Base-by-base conservation (phyloP, 1,284 basidiomycete genomes). In the Malassezia caprae region DNA sequence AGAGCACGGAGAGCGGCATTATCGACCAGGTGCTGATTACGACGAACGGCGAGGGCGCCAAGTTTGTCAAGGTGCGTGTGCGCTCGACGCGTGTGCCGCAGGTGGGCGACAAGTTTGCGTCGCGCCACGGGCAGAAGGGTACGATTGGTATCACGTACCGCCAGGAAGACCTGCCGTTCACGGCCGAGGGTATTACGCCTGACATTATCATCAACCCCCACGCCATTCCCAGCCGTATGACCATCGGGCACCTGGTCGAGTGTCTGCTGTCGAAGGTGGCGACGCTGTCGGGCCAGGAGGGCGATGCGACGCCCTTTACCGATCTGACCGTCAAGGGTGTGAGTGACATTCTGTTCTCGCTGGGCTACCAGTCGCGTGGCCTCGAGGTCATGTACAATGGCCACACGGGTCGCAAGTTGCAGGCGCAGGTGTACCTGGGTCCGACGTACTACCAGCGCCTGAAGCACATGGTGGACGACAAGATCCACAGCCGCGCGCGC, bases 381-480 rank as follows among this genome's bases (percentile, higher is more conserved):
- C 80, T 98, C 12, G 93, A 99, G 75, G 83, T 98, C 66, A 94
- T 99, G 89, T 96, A 91, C 76, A 93, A 99, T 68, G 93, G 94
- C 5, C 93, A 98, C 76, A 96, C 93, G 1, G 93, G 94, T 28
- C 84, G 84, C 59, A 98, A 98, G 77, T 81, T 98, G 5, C 90
- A 96, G 75, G 93, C 94, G 17, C 94, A 99, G 75, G 85, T 96
- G 13, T 99, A 96, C 77, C 84, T 99, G 61, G 94, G 94, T 4
- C 93, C 93, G 11, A 99, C 94, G 1, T 99, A 99, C 77, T 99
- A 99, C 77, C 93, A 98, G 77, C 86, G 93, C 49, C 80, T 99
- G 65, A 99, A 99, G 79, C 93, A 99, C 78, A 99, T 99, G 93
- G 93, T 99, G 48, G 91, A 96, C 76, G 93, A 99, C 78, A 99